Evolutionary conservation across 495 filamentous ascomycete species (phyloP), one percentile per base, ranked within the genome.

Genomic region (Penicillium macrosclerotiorum): DNA sequence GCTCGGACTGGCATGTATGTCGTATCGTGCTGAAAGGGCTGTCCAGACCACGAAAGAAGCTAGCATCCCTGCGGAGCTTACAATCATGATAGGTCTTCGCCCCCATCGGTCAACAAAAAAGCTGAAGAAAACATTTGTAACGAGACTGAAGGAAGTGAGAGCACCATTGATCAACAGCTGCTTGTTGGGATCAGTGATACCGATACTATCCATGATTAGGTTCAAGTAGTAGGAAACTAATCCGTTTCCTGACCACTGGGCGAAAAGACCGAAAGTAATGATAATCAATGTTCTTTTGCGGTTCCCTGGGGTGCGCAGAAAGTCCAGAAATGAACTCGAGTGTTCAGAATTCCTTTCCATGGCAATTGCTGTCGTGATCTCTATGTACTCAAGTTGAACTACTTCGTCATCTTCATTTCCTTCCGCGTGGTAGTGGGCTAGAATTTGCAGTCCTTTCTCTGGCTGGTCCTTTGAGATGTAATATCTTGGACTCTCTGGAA

Each of bases 241-340:
- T 32, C 76, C 81, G 55, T 85, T 86, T 31, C 84, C 84, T 23
- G 76, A 80, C 79, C 80, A 87, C 59, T 86, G 84, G 5, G 77
- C 80, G 40, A 71, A 72, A 37, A 67, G 53, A 53, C 82, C 82
- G 23, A 84, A 67, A 16, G 75, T 75, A 27, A 83, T 61, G 24
- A 82, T 73, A 19, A 88, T 63, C 29, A 62, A 42, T 4, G 86
- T 55, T 19, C 84, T 76, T 55, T 82, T 82, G 6, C 81, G 76
- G 68, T 89, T 90, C 45, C 85, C 84, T 60, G 76, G 78, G 44
- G 84, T 86, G 35, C 64, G 65, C 71, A 88, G 67, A 68, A 88
- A 81, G 49, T 86, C 82, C 33, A 35, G 16, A 26, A 54, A 38
- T 53, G 65, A 77, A 30, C 60, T 51, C 19, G 45, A 61, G 41